Percentiles rank a stretch among this genome's conserved stretches.
phyloP scores from a whole-genome alignment of 139 green algal species.

The Chlorella sp. region DNA sequence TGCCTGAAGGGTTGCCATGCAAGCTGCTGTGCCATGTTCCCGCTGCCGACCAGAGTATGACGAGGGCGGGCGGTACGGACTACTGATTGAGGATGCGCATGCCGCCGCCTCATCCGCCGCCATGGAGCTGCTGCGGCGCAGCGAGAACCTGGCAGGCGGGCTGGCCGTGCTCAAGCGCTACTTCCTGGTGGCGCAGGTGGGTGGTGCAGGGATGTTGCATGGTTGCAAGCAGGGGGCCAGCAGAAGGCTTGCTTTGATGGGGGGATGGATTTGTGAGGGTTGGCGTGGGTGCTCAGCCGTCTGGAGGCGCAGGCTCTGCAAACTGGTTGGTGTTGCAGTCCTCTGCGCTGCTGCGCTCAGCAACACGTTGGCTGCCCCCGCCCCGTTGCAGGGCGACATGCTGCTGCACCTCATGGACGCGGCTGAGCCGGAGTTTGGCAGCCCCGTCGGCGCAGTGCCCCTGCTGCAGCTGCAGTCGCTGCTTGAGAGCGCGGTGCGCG shows the following conservation, averaged over 20 bases:
- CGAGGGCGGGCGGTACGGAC: slow-evolving; percentile 37
- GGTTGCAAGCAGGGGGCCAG: too few relatives aligned
- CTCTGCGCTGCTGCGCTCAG: not conserved
- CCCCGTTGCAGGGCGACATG: slow-evolving; percentile 76
- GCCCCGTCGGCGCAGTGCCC: slow-evolving; percentile 56
- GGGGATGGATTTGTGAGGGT: too few relatives aligned
- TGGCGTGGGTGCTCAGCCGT: too few relatives aligned
- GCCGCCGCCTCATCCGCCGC: slow-evolving; percentile 58
- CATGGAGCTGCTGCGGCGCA: slow-evolving; percentile 67
- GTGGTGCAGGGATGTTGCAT: not conserved
- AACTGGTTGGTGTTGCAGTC: too few relatives aligned
- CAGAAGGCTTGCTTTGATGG: too few relatives aligned
- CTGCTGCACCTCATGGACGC: slow-evolving; percentile 84
- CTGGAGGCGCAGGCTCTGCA: too few relatives aligned
- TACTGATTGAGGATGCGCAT: slow-evolving; percentile 58
- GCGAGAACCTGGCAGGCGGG: slow-evolving; percentile 51
- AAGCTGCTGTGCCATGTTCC: not conserved
- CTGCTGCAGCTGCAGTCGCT: slow-evolving; percentile 85
- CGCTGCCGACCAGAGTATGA: slow-evolving; percentile 55
- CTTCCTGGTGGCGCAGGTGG: slow-evolving; percentile 87
- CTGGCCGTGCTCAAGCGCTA: slow-evolving; percentile 88
- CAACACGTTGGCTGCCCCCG: not conserved
- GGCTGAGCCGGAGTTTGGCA: slow-evolving; percentile 76
- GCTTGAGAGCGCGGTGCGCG: slow-evolving; percentile 76
- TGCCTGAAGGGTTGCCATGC: not conserved